These are phyloP conservation scores for Russula emetica DNA, from an alignment of 768 basidiomycete genomes.

Conservation along the genomic window DNA sequence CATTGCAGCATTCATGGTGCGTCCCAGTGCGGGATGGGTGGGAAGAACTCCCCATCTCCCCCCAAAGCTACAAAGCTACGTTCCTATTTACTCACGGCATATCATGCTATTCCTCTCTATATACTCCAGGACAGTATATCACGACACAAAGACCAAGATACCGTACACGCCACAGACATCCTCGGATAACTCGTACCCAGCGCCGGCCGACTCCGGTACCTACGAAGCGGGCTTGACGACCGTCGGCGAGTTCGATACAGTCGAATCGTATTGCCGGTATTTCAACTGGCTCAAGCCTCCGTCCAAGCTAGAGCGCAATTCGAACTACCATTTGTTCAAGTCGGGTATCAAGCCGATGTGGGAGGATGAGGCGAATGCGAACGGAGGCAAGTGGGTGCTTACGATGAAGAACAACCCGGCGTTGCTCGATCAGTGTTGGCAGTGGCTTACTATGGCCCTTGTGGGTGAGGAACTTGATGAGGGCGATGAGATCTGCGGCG, in stretches of 20 bases:
- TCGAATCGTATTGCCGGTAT: conserved; percentile 86
- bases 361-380: conserved; percentile 90
- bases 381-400: conserved; percentile 93
- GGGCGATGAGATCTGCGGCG: conserved; percentile 75
- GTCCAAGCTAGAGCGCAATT: conserved; percentile 80
- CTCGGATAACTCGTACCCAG: conserved; percentile 29
- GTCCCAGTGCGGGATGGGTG: conserved; percentile 28
- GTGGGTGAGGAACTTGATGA: conserved; percentile 73
- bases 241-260: conserved; percentile 87
- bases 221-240: conserved; percentile 85
- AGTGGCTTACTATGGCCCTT: conserved; percentile 85
- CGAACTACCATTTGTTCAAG: conserved; percentile 96
- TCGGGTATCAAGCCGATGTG: conserved; percentile 94
- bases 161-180: conserved; percentile 49
- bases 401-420: conserved; percentile 83
- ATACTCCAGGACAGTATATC: conserved; percentile 73
- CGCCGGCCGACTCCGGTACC: conserved; percentile 59
- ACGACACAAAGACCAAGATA: conserved; percentile 76
- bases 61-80: not conserved
- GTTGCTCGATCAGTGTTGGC: conserved; percentile 84
- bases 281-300: conserved; percentile 95
- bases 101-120: not conserved
- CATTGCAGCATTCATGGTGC: conserved; percentile 79
- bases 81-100: not conserved
- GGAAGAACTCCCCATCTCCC: not conserved